phyloP scores from a whole-genome alignment of 345 rosid species.

The Excoecaria cochinchinensis region DNA sequence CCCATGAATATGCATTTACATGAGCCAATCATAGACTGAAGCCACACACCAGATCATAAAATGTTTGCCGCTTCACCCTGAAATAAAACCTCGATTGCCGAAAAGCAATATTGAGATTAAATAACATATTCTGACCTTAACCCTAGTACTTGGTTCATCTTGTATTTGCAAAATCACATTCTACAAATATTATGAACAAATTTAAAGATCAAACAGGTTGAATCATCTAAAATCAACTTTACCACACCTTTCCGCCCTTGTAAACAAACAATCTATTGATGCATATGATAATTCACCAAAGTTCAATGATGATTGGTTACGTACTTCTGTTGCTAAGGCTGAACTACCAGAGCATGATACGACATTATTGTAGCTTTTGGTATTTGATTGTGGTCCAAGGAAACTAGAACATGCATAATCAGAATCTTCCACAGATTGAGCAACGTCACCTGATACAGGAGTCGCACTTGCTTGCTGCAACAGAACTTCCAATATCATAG shows the following conservation, averaged over 20 bases:
- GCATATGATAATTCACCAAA: too few species aligned
- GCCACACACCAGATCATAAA: neutral
- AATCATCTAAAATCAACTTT: too few species aligned
- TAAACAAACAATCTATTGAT: too few species aligned
- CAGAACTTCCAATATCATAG: slow-evolving; percentile 12
- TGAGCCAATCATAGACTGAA: neutral
- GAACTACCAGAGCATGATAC: slow-evolving; percentile 22
- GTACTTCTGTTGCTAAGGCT: slow-evolving; percentile 40
- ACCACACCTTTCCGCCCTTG: too few species aligned
- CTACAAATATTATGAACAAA: too few species aligned
- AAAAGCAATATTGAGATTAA: neutral
- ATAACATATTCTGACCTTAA: neutral
- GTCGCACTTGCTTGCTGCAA: slow-evolving; percentile 28
- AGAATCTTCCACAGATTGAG: slow-evolving; percentile 30
- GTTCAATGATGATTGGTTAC: neutral
- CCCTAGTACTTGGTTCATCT: too few species aligned
- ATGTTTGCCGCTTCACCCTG: neutral
- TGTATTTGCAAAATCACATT: too few species aligned
- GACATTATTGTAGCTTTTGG: slow-evolving; percentile 29
- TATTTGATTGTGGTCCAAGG: slow-evolving; percentile 18
- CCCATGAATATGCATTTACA: neutral
- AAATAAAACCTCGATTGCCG: neutral
- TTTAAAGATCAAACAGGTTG: too few species aligned
- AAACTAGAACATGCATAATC: slow-evolving; percentile 8
- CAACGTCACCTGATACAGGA: slow-evolving; percentile 20